Conservation (phyloP, 345 rosid genomes). For the Adansonia digitata region DNA sequence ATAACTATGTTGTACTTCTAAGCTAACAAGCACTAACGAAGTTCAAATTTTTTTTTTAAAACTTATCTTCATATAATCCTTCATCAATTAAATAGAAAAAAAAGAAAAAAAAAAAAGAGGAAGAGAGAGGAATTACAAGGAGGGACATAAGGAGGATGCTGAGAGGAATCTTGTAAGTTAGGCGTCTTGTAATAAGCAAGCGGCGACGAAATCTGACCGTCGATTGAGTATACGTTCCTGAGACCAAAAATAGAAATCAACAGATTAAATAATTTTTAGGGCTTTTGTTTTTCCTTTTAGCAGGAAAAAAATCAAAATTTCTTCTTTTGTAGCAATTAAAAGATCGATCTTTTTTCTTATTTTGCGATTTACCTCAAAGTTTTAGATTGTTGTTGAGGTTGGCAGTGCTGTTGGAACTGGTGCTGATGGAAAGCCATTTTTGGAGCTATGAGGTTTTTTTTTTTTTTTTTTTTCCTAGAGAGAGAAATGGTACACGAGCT, state of each 20-base stretch:
- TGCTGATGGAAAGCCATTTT: constrained; percentile 61
- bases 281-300: neutral
- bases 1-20: neutral
- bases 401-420: constrained; percentile 36
- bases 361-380: constrained; percentile 40
- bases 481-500: neutral
- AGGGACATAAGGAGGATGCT: constrained; percentile 80
- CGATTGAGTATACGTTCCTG: constrained; percentile 45
- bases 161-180: constrained; percentile 55
- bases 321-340: neutral
- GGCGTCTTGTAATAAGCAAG: constrained; percentile 31
- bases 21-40: neutral
- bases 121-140: constrained; percentile 45
- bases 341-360: neutral
- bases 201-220: constrained; percentile 49
- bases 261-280: neutral
- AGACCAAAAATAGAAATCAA: neutral
- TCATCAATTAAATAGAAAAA: neutral
- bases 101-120: neutral
- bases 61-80: neutral
- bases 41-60: neutral
- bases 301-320: constrained; percentile 1
- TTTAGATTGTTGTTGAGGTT: constrained; percentile 36
- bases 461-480: constrained; percentile 8
- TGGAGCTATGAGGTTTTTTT: neutral